A percentile compares a stretch with the other conserved stretches of the same genome.
These are phyloP conservation scores for Citrus mangshanensis DNA, from an alignment of 345 rosid species.

Conservation along the genomic window DNA sequence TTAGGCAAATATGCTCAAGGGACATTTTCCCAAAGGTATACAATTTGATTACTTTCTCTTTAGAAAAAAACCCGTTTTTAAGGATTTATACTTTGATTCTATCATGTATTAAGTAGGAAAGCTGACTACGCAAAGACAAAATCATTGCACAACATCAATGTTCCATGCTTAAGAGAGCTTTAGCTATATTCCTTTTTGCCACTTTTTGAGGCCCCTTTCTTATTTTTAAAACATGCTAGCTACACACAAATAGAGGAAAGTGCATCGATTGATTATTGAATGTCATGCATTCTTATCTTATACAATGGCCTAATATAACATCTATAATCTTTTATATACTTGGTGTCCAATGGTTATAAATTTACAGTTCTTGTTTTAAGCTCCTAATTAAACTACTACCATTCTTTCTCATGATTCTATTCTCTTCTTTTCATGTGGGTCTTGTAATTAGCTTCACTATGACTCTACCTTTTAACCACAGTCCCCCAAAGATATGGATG, in stretches of 20 bases:
- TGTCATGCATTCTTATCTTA: constrained; percentile 11
- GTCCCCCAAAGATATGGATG: constrained; percentile 17
- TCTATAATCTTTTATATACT: background rate
- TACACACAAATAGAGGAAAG: constrained; percentile 12
- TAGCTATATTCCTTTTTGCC: constrained; percentile 18
- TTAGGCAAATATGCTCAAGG: background rate
- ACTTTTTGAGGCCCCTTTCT: constrained; percentile 25
- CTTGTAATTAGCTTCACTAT: constrained; percentile 34
- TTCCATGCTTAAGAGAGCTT: constrained; percentile 32
- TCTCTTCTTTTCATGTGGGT: constrained; percentile 51
- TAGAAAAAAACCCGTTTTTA: constrained; percentile 4
- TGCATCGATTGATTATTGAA: background rate
- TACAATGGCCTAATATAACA: background rate
- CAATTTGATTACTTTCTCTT: constrained; percentile 8
- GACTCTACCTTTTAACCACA: constrained; percentile 22
- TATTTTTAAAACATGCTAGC: constrained; percentile 16
- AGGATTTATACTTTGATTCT: constrained; percentile 6
- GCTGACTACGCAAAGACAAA: constrained; percentile 40
- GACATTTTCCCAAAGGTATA: constrained; percentile 17
- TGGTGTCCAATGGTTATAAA: constrained; percentile 13
- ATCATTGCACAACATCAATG: constrained; percentile 40
- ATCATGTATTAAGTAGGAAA: constrained; percentile 17
- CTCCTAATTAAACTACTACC: constrained; percentile 18
- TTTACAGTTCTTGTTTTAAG: constrained; percentile 11
- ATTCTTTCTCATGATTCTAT: constrained; percentile 45